Conservation (phyloP, 257 asterid species). For the Nicotiana undulata region DNA sequence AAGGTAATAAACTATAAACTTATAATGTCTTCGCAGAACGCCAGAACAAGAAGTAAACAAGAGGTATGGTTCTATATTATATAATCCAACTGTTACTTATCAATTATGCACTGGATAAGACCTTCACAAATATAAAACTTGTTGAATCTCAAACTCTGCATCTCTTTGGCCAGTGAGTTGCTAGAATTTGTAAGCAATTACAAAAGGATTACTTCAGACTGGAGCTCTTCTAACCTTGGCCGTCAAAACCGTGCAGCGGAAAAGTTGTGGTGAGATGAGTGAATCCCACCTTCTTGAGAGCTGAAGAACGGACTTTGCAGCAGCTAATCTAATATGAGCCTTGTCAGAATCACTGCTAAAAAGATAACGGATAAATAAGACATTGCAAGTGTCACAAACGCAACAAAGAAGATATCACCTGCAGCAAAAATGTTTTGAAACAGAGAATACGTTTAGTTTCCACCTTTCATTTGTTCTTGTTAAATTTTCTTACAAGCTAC, state of each 20-base stretch:
- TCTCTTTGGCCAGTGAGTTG: neutral
- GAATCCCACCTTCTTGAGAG: constrained; percentile 94
- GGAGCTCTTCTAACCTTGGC: constrained; percentile 54
- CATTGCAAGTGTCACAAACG: neutral
- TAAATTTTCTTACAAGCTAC: neutral
- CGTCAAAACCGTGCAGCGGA: constrained; percentile 49
- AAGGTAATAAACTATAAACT: neutral
- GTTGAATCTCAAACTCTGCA: neutral
- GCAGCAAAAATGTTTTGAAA: neutral
- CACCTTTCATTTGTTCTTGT: neutral
- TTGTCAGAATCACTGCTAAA: constrained; percentile 49
- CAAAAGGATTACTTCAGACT: neutral
- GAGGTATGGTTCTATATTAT: neutral
- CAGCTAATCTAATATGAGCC: constrained; percentile 62
- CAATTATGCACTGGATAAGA: neutral
- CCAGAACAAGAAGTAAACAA: neutral
- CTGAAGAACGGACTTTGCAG: constrained; percentile 76
- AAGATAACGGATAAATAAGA: neutral
- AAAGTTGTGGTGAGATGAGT: constrained; percentile 66
- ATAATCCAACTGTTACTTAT: neutral
- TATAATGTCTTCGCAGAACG: neutral
- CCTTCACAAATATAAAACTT: neutral
- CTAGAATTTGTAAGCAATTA: neutral
- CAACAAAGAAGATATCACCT: neutral
- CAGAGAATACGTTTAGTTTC: neutral